phyloP scores from a whole-genome alignment of 31 red algal species.

The Porphyra umbilicalis region DNA sequence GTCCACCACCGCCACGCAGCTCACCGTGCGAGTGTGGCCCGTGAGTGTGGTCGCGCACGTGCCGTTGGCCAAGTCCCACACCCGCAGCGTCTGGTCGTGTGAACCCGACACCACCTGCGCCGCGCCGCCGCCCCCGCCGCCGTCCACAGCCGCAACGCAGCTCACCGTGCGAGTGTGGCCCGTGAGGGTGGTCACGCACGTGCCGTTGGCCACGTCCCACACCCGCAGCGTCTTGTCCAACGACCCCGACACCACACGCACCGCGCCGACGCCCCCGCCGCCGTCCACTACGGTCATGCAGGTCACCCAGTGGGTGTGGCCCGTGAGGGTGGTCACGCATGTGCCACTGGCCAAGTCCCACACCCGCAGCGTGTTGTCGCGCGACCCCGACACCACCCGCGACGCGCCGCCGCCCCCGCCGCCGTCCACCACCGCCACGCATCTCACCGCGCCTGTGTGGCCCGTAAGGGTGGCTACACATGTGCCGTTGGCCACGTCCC shows the following conservation, averaged over 20 bases:
- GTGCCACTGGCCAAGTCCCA: slow-evolving; percentile 70
- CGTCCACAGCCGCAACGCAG: slow-evolving; percentile 68
- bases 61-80: slow-evolving; percentile 84
- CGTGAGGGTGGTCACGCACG: slow-evolving; percentile 60
- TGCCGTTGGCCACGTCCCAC: slow-evolving; percentile 77
- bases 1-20: slow-evolving; percentile 27
- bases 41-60: slow-evolving; percentile 61
- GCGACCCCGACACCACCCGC: slow-evolving; percentile 82
- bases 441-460: slow-evolving; percentile 74
- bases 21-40: slow-evolving; percentile 70
- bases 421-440: slow-evolving; percentile 78
- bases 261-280: slow-evolving; percentile 51
- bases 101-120: slow-evolving; percentile 53
- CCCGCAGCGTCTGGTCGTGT: slow-evolving; percentile 68
- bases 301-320: slow-evolving; percentile 79
- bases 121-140: slow-evolving; percentile 59
- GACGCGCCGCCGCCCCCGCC: slow-evolving; percentile 77
- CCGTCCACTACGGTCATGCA: slow-evolving; percentile 74
- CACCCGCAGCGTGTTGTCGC: slow-evolving; percentile 77
- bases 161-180: slow-evolving; percentile 80
- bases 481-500: slow-evolving; percentile 49
- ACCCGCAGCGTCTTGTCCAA: slow-evolving; percentile 78
- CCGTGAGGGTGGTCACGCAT: slow-evolving; percentile 49
- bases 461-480: slow-evolving; percentile 47
- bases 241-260: slow-evolving; percentile 53